Conservation (phyloP, 2,329 filamentous ascomycete genomes). For the Monosporascus cannonballus region DNA sequence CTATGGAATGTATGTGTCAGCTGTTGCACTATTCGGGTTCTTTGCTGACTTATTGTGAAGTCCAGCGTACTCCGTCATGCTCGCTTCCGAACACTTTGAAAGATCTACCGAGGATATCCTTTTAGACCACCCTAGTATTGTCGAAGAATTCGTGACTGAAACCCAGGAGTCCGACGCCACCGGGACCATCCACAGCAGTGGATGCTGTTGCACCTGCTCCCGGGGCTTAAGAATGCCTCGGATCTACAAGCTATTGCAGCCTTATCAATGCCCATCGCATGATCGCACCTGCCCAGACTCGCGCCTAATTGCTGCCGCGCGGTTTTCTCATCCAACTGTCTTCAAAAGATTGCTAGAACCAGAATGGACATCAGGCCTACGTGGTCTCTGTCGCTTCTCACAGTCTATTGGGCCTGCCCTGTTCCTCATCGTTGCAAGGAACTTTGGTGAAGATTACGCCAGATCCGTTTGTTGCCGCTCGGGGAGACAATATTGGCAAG, state of each 20-base stretch:
- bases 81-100: fast-evolving
- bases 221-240: not conserved
- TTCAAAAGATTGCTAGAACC: conserved; percentile 5
- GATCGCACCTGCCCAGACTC: not conserved
- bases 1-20: not conserved
- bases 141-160: no score
- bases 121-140: no score
- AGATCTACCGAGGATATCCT: no score
- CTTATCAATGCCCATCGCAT: conserved; percentile 5
- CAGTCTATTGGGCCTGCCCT: not conserved
- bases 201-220: not conserved
- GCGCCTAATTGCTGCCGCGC: not conserved
- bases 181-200: no score
- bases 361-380: conserved; percentile 4
- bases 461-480: no score
- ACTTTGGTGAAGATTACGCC: not conserved
- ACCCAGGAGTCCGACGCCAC: no score
- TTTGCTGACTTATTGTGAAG: no score
- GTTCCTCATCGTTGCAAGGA: not conserved
- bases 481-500: not conserved
- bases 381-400: not conserved
- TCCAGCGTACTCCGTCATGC: no score
- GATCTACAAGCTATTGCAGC: conserved; percentile 1
- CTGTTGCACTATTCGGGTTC: no score
- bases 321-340: not conserved